Evolutionary conservation across 257 asterid species (phyloP).

Genomic region (Solanum rostratum): DNA sequence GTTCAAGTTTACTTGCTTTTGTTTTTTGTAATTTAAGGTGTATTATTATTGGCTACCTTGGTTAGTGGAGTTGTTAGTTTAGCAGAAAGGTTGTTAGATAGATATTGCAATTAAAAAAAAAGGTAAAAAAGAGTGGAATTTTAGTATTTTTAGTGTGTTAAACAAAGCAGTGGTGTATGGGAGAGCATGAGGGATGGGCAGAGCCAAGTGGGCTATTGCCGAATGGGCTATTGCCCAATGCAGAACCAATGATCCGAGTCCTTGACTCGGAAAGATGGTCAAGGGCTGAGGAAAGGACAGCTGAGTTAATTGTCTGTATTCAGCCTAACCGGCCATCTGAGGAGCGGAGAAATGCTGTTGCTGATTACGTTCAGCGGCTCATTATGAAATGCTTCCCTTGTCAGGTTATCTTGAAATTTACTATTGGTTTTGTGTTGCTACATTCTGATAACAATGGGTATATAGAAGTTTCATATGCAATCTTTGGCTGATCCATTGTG

Average conservation of each 20-base stretch:
- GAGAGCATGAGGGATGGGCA: constrained; percentile 74
- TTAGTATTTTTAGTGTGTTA: neutral
- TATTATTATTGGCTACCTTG: neutral
- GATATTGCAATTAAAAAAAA: neutral
- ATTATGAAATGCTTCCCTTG: constrained; percentile 19
- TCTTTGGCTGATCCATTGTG: neutral
- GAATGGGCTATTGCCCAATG: constrained; percentile 73
- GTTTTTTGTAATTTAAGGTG: neutral
- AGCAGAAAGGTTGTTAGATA: neutral
- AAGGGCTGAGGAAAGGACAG: constrained; percentile 80
- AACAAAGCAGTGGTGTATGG: constrained; percentile 39
- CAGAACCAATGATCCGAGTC: constrained; percentile 47
- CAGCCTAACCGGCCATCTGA: constrained; percentile 65
- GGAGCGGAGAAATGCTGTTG: constrained; percentile 20
- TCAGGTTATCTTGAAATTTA: constrained; percentile 16
- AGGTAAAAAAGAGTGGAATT: neutral
- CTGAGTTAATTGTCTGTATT: constrained; percentile 78
- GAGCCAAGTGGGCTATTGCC: constrained; percentile 62
- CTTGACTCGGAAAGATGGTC: constrained; percentile 75
- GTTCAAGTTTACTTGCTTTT: neutral
- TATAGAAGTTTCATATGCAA: neutral
- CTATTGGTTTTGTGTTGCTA: neutral
- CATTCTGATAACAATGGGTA: neutral
- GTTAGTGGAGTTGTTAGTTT: neutral
- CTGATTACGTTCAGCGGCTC: constrained; percentile 22